Conservation (phyloP, 2,329 filamentous ascomycete species). For the Ophiocordyceps camponoti-leonardi region DNA sequence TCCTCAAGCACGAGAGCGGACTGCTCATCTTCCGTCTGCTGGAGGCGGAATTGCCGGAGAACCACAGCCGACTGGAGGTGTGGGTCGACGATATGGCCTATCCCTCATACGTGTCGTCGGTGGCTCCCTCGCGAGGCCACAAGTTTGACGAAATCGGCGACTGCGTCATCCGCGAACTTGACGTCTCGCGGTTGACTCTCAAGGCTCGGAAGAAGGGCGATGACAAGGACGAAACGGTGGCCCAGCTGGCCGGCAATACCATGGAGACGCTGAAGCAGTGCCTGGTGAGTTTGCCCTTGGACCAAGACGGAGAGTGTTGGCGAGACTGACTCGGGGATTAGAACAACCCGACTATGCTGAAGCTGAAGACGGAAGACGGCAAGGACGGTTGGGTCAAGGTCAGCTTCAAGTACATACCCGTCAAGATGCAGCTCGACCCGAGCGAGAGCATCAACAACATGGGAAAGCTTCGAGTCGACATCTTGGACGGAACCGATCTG, state of each 20-base stretch:
- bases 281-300: constrained; percentile 37
- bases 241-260: constrained; percentile 71
- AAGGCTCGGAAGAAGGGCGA: constrained; percentile 70
- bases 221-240: constrained; percentile 59
- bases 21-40: constrained; percentile 88
- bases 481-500: constrained; percentile 73
- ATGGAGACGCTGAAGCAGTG: constrained; percentile 77
- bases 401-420: constrained; percentile 84
- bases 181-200: constrained; percentile 84
- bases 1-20: constrained; percentile 75
- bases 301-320: background rate
- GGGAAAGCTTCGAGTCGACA: constrained; percentile 83
- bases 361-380: constrained; percentile 63
- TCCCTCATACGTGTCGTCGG: constrained; percentile 70
- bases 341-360: constrained; percentile 79
- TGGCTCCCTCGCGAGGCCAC: constrained; percentile 48
- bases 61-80: constrained; percentile 65
- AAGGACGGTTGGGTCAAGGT: constrained; percentile 67
- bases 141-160: constrained; percentile 89
- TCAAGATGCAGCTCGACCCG: constrained; percentile 85
- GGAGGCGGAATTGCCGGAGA: constrained; percentile 68
- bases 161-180: constrained; percentile 91
- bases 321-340: constrained; percentile 13
- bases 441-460: constrained; percentile 99
- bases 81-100: constrained; percentile 91